These are phyloP conservation scores for Fusarium pseudoanthophilum DNA, from an alignment of 2,329 filamentous ascomycete species.

Conservation along the genomic window DNA sequence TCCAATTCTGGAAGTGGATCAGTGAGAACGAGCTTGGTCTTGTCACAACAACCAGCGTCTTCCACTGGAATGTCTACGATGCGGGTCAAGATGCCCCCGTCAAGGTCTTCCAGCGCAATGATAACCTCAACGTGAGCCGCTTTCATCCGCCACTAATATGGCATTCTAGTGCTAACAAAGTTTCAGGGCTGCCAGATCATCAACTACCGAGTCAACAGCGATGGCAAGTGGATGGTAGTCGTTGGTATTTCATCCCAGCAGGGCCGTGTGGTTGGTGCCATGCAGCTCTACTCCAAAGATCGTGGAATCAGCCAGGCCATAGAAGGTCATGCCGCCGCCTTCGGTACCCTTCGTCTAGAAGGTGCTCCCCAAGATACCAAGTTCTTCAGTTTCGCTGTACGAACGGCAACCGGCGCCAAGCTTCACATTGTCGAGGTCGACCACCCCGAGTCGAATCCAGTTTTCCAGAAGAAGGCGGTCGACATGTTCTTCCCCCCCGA, in stretches of 20 bases:
- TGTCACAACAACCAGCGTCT: constrained; percentile 90
- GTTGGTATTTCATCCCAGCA: constrained; percentile 95
- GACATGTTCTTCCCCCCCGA: constrained; percentile 98
- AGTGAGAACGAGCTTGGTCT: constrained; percentile 88
- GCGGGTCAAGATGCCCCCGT: constrained; percentile 79
- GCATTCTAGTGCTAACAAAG: constrained; percentile 28
- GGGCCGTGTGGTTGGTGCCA: constrained; percentile 91
- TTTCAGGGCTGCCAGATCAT: constrained; percentile 94
- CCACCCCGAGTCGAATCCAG: constrained; percentile 86
- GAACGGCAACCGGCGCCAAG: constrained; percentile 89
- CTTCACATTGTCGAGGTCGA: constrained; percentile 98
- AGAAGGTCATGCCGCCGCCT: constrained; percentile 95
- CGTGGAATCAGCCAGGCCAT: constrained; percentile 97
- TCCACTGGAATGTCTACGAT: constrained; percentile 98
- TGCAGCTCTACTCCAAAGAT: constrained; percentile 97
- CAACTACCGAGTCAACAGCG: constrained; percentile 96
- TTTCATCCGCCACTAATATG: not conserved
- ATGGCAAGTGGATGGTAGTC: constrained; percentile 98
- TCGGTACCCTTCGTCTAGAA: constrained; percentile 88
- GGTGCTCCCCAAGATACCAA: constrained; percentile 91
- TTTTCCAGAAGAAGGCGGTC: constrained; percentile 94
- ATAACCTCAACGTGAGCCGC: constrained; percentile 80
- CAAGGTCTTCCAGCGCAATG: constrained; percentile 94
- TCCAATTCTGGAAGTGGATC: constrained; percentile 99
- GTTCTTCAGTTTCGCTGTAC: constrained; percentile 95